Evolutionary conservation across 2,329 filamentous ascomycete genomes (phyloP).

Genomic region (Paraphaeosphaeria minitans): DNA sequence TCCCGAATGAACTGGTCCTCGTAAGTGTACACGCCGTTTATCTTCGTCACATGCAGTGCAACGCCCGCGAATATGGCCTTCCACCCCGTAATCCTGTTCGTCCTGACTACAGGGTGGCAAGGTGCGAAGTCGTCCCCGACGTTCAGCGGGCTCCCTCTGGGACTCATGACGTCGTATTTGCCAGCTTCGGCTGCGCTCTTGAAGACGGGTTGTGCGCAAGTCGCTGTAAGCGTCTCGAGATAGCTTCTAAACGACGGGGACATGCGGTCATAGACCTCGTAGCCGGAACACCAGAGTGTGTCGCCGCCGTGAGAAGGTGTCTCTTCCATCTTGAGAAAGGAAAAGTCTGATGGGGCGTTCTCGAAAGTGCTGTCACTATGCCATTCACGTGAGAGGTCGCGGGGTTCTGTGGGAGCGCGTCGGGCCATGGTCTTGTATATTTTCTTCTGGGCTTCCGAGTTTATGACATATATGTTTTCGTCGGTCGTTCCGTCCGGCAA

Average conservation of each 20-base stretch:
- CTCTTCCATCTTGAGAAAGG: constrained; percentile 27
- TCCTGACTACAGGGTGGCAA: constrained; percentile 37
- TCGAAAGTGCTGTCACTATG: constrained; percentile 70
- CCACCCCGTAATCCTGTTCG: constrained; percentile 42
- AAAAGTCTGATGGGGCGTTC: constrained; percentile 53
- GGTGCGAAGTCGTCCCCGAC: constrained; percentile 26
- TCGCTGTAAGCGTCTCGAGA: constrained; percentile 32
- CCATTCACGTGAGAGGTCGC: constrained; percentile 50
- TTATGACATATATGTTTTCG: constrained; percentile 60
- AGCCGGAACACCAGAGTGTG: constrained; percentile 52
- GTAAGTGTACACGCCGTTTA: constrained; percentile 45
- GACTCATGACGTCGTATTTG: constrained; percentile 19
- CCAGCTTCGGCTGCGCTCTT: constrained; percentile 16
- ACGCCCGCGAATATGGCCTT: constrained; percentile 39
- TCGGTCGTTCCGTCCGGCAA: constrained; percentile 25
- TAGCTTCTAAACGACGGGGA: constrained; percentile 30
- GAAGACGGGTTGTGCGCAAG: constrained; percentile 29
- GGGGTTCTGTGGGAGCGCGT: constrained; percentile 28
- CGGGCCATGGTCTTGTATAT: constrained; percentile 41
- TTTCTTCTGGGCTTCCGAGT: constrained; percentile 55
- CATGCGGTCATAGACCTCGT: constrained; percentile 45
- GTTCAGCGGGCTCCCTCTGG: constrained; percentile 31
- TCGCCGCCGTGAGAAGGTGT: constrained; percentile 42
- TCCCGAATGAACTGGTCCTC: constrained; percentile 48
- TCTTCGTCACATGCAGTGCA: constrained; percentile 43